Percentiles rank a stretch among this genome's conserved stretches.
Conservation (phyloP, 2,329 filamentous ascomycete species). For the Aspergillus candidus region DNA sequence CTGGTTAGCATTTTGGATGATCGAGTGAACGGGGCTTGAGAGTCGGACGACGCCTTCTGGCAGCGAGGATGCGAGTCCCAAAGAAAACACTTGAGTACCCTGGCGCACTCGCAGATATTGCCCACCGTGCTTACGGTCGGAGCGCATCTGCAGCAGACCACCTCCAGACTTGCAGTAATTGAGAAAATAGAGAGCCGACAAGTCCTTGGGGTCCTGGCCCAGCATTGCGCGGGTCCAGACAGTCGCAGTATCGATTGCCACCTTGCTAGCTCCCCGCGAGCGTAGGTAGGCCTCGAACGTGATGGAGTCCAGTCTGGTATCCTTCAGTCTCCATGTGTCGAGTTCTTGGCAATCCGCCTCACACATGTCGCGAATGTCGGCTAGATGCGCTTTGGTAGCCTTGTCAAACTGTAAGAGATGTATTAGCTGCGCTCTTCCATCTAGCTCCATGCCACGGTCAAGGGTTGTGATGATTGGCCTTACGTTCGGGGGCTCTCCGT, state of each 20-base stretch:
- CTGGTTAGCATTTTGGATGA: conserved; percentile 2
- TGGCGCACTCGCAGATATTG: conserved; percentile 47
- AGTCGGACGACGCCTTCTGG: conserved; percentile 12
- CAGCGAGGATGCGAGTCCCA: conserved; percentile 33
- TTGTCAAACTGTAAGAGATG: conserved; percentile 14
- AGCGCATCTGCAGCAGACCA: conserved; percentile 49
- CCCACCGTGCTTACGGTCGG: conserved; percentile 48
- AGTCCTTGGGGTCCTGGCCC: conserved; percentile 45
- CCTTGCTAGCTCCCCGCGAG: conserved; percentile 23
- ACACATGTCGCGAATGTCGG: conserved; percentile 30
- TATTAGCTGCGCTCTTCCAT: conserved; percentile 1
- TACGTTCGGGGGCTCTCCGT: conserved; percentile 12
- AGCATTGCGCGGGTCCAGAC: conserved; percentile 49
- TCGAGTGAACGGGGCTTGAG: conserved; percentile 4
- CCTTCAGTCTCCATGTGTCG: conserved; percentile 17
- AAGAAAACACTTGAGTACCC: conserved; percentile 43
- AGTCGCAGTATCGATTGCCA: conserved; percentile 31
- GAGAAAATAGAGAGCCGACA: conserved; percentile 51
- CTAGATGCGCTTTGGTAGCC: conserved; percentile 21
- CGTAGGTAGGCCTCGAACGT: conserved; percentile 37
- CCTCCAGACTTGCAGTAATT: conserved; percentile 51
- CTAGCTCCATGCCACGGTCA: too few species aligned
- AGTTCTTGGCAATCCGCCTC: conserved; percentile 37
- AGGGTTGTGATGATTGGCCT: background rate
- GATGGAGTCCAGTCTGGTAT: conserved; percentile 29